These are phyloP conservation scores for Calophaca sinica DNA, from an alignment of 306 rosid species.

Conservation along the genomic window DNA sequence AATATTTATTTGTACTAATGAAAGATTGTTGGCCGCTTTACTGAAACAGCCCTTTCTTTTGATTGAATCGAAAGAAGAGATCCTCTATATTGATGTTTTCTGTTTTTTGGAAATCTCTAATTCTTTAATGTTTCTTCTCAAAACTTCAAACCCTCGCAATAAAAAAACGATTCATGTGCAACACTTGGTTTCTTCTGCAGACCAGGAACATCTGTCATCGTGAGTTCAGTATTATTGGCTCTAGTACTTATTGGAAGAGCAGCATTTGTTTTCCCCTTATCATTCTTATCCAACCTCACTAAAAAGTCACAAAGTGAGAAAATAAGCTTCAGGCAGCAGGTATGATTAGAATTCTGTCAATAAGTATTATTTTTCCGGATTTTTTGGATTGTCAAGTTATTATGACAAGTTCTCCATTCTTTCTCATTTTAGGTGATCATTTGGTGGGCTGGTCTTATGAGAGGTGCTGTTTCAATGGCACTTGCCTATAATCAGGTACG, in stretches of 20 bases:
- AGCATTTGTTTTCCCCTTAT: conserved; percentile 89
- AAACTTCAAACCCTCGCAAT: background rate
- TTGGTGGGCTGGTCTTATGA: conserved; percentile 99
- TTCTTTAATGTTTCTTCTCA: background rate
- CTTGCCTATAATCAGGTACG: conserved; percentile 96
- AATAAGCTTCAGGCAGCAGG: conserved; percentile 76
- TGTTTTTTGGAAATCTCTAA: too few relatives aligned
- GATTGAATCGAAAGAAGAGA: background rate
- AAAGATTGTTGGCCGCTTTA: background rate
- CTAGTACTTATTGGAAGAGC: conserved; percentile 88
- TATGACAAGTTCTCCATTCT: conserved; percentile 37
- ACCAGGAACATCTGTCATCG: conserved; percentile 85
- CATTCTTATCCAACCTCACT: conserved; percentile 77
- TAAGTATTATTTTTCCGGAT: conserved; percentile 12
- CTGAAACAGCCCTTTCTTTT: too few relatives aligned
- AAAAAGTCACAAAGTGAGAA: conserved; percentile 62
- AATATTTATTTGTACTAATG: background rate
- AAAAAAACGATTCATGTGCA: conserved; percentile 6
- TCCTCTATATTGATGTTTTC: background rate
- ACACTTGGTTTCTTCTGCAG: conserved; percentile 58
- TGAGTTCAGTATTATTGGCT: conserved; percentile 77
- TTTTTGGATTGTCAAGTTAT: conserved; percentile 25
- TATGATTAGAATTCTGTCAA: conserved; percentile 45
- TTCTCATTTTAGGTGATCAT: conserved; percentile 67
- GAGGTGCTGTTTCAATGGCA: conserved; percentile 99